These are phyloP conservation scores for Solanum etuberosum DNA, from an alignment of 257 asterid species.

Conservation along the genomic window DNA sequence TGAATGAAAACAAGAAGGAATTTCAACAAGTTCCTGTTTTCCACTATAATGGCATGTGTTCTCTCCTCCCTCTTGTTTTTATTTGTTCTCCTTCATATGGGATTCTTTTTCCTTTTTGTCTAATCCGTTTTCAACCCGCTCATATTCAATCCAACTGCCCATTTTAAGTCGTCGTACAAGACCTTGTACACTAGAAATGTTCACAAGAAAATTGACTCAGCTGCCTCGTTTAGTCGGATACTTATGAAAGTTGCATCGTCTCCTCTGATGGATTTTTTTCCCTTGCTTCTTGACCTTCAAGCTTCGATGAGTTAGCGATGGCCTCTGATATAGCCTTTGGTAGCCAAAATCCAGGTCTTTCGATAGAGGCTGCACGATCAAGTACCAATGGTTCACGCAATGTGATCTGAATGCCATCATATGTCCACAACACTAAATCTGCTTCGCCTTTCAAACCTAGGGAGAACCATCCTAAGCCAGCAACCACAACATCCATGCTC, in stretches of 20 bases:
- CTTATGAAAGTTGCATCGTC: neutral
- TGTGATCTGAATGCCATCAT: conserved; percentile 51
- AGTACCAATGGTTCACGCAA: conserved; percentile 80
- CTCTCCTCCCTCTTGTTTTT: neutral
- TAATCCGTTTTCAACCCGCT: neutral
- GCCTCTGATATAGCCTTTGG: conserved; percentile 90
- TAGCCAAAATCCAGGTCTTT: conserved; percentile 89
- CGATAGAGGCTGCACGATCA: conserved; percentile 65
- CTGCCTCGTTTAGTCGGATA: neutral
- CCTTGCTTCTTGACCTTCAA: conserved; percentile 55
- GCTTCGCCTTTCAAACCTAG: conserved; percentile 87
- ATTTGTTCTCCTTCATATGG: neutral
- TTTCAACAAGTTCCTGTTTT: neutral
- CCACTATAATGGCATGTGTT: neutral
- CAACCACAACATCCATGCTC: conserved; percentile 60
- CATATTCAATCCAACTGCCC: neutral
- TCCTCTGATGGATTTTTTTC: conserved; percentile 16
- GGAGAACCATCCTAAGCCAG: conserved; percentile 93
- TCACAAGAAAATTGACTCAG: neutral
- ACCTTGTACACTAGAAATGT: neutral
- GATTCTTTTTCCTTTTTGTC: neutral
- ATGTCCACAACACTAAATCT: conserved; percentile 55
- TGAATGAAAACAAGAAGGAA: neutral
- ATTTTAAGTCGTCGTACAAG: neutral
- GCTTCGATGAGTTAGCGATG: conserved; percentile 43